Conservation (phyloP, 345 rosid genomes). For the Salix exigua region DNA sequence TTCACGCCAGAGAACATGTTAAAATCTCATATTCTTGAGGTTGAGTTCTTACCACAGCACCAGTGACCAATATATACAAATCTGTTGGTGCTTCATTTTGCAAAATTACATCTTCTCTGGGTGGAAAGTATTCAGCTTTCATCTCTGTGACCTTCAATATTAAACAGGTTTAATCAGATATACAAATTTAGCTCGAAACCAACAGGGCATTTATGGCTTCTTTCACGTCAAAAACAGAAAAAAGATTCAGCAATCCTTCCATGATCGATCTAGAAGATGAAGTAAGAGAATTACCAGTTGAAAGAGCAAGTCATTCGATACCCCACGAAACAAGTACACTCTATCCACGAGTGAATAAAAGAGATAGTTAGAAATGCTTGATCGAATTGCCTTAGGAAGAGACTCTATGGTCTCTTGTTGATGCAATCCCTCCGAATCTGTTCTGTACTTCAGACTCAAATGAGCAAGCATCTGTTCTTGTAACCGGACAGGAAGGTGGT, state of each 20-base stretch:
- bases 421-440: slow-evolving; percentile 84
- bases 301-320: slow-evolving; percentile 86
- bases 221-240: background rate
- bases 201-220: background rate
- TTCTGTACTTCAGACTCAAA: slow-evolving; percentile 72
- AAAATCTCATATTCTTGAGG: background rate
- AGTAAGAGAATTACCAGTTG: slow-evolving; percentile 62
- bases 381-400: slow-evolving; percentile 86
- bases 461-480: slow-evolving; percentile 96
- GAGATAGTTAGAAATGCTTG: slow-evolving; percentile 67
- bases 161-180: slow-evolving; percentile 3
- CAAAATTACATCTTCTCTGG: slow-evolving; percentile 84
- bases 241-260: background rate
- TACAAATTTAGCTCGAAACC: background rate
- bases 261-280: slow-evolving; percentile 1
- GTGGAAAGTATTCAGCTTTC: slow-evolving; percentile 94
- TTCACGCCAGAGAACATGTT: background rate
- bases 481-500: slow-evolving; percentile 64
- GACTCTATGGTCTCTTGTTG: slow-evolving; percentile 80
- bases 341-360: slow-evolving; percentile 73
- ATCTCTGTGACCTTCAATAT: slow-evolving; percentile 65
- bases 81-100: slow-evolving; percentile 92
- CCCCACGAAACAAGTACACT: slow-evolving; percentile 80
- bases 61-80: slow-evolving; percentile 74
- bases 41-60: slow-evolving; percentile 58